Percentiles rank a stretch among this genome's conserved stretches.
Conservation (phyloP, 2,329 filamentous ascomycete genomes). For the Fusarium musae region DNA sequence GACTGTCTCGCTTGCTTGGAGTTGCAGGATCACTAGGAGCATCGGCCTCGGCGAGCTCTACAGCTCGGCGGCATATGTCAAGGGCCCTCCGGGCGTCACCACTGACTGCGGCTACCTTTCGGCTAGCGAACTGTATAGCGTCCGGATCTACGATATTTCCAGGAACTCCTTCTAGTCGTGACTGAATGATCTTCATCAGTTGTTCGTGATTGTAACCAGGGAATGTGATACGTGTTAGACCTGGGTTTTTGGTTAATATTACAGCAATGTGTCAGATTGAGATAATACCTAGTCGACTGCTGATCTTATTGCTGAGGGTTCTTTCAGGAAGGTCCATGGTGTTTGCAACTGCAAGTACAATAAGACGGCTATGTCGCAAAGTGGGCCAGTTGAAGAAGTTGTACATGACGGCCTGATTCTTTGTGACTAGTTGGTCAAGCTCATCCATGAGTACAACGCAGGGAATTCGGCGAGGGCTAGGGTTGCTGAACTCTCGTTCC, state of each 20-base stretch:
- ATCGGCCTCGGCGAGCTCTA: constrained; percentile 91
- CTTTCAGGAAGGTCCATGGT: constrained; percentile 98
- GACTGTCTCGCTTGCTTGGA: constrained; percentile 65
- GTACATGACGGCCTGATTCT: constrained; percentile 99
- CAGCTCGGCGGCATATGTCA: constrained; percentile 93
- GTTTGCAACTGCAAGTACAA: constrained; percentile 97
- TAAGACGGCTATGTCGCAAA: constrained; percentile 87
- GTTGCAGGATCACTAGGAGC: constrained; percentile 62
- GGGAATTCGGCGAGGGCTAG: constrained; percentile 88
- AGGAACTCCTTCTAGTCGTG: constrained; percentile 87
- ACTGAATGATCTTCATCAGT: constrained; percentile 96
- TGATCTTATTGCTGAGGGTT: constrained; percentile 98
- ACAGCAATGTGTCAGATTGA: not conserved
- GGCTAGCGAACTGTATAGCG: constrained; percentile 93
- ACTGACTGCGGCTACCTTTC: constrained; percentile 96
- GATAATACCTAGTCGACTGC: constrained; percentile 76
- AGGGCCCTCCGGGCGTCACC: constrained; percentile 92
- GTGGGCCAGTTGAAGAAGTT: constrained; percentile 99
- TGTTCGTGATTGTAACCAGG: constrained; percentile 97
- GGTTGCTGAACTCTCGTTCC: constrained; percentile 91
- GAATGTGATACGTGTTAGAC: constrained; percentile 94
- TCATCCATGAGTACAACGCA: constrained; percentile 99
- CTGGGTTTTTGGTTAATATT: constrained; percentile 40
- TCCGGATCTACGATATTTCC: constrained; percentile 92
- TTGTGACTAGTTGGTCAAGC: constrained; percentile 95